Evolutionary conservation across 352 stramenopile species (phyloP).

Genomic region (Phytophthora sansomeana): DNA sequence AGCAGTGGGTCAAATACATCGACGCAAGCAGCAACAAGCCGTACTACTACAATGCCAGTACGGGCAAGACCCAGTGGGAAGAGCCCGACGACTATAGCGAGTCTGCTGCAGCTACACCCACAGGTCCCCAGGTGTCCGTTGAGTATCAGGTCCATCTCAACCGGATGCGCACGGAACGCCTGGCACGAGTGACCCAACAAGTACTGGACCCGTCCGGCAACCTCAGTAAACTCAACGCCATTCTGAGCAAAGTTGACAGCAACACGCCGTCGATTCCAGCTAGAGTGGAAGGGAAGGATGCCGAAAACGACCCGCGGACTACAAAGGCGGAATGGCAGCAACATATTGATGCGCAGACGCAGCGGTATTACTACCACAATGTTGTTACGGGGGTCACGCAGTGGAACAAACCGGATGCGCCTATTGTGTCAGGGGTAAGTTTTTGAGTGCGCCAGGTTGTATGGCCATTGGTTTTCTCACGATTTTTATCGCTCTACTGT

Average conservation of each 20-base stretch:
- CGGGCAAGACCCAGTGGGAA: slow-evolving; percentile 78
- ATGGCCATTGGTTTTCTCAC: slow-evolving; percentile 5
- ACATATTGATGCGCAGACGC: slow-evolving; percentile 81
- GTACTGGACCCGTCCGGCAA: slow-evolving; percentile 76
- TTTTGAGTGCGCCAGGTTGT: not conserved
- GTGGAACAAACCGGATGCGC: slow-evolving; percentile 78
- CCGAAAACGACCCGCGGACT: slow-evolving; percentile 2
- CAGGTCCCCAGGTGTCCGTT: slow-evolving; percentile 28
- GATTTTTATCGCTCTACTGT: not conserved
- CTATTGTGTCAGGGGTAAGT: slow-evolving; percentile 76
- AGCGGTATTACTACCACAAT: slow-evolving; percentile 90
- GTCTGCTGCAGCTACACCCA: slow-evolving; percentile 17
- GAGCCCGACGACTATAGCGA: slow-evolving; percentile 60
- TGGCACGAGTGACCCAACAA: slow-evolving; percentile 66
- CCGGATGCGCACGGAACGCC: slow-evolving; percentile 52
- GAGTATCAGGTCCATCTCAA: slow-evolving; percentile 83
- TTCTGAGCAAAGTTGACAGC: slow-evolving; percentile 70
- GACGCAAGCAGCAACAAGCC: slow-evolving; percentile 70
- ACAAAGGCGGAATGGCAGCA: slow-evolving; percentile 81
- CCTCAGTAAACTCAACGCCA: slow-evolving; percentile 72
- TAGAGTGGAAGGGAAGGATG: slow-evolving; percentile 6
- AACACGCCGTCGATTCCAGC: slow-evolving; percentile 6
- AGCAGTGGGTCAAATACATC: slow-evolving; percentile 78
- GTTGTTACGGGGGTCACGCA: slow-evolving; percentile 77
- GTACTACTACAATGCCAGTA: slow-evolving; percentile 78